Conservation (phyloP, 23 red algal genomes). For the Porphyridium purpureum region DNA sequence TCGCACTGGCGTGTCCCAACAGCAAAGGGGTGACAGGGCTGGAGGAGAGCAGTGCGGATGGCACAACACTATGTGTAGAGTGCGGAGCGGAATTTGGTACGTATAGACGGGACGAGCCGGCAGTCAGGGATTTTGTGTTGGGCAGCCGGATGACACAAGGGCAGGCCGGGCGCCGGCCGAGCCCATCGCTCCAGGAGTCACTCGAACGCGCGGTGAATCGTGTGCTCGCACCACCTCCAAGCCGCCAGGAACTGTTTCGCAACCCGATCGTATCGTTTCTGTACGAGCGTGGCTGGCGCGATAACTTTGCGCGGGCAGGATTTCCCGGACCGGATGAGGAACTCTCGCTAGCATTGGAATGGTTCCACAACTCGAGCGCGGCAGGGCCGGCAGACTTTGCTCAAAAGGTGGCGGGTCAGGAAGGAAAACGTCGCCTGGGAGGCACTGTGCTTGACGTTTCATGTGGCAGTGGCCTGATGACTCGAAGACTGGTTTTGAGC, state of each 20-base stretch:
- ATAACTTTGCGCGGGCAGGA: constrained; percentile 32
- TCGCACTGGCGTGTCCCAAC: no score
- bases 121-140: not conserved
- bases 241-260: constrained; percentile 41
- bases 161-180: no score
- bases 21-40: no score
- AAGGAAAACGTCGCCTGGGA: no score
- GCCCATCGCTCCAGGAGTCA: no score
- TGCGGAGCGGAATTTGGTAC: not conserved
- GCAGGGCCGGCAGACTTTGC: not conserved
- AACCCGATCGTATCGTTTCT: constrained; percentile 36
- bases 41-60: no score
- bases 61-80: not conserved
- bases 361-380: not conserved
- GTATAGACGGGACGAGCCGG: not conserved
- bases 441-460: constrained; percentile 65
- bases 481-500: constrained; percentile 32
- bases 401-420: no score
- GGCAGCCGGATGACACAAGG: no score
- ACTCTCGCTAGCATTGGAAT: not conserved
- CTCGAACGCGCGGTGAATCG: no score
- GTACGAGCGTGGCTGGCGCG: constrained; percentile 96
- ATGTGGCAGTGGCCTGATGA: constrained; percentile 68
- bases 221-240: no score
- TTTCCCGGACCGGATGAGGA: constrained; percentile 36